A percentile compares a stretch with the other conserved stretches of the same genome.
Evolutionary conservation across 73 alveolate genomes (phyloP).

Genomic region (Blepharisma japonicum): DNA sequence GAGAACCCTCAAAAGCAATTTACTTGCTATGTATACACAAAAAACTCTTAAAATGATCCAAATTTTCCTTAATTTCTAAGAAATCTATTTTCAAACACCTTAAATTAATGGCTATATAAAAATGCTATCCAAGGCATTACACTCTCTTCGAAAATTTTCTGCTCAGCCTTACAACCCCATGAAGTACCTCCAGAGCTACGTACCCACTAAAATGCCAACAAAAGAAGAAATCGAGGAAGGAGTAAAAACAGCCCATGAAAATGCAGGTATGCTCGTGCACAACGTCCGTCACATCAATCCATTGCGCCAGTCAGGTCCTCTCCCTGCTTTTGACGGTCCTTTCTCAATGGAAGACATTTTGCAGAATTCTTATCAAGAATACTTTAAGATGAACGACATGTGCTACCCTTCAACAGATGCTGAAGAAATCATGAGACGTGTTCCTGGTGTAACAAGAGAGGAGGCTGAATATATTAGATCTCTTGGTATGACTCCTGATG

Average conservation of each 20-base stretch:
- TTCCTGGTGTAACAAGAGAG: slow-evolving; percentile 88
- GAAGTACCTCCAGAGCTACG: slow-evolving; percentile 55
- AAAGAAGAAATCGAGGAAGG: slow-evolving; percentile 72
- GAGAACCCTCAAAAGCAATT: no score
- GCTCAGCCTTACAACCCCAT: slow-evolving; percentile 89
- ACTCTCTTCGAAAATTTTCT: slow-evolving; percentile 4
- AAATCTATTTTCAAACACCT: no score
- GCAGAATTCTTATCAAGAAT: slow-evolving; percentile 60
- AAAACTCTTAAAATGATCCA: no score
- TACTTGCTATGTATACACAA: no score
- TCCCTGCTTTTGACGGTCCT: slow-evolving; percentile 89
- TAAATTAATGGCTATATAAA: not conserved
- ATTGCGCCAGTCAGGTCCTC: slow-evolving; percentile 85
- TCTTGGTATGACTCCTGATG: slow-evolving; percentile 82
- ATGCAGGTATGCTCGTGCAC: slow-evolving; percentile 65
- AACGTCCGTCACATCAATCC: slow-evolving; percentile 90
- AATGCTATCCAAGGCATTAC: not conserved
- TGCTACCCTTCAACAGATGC: slow-evolving; percentile 68
- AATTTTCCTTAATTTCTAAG: no score
- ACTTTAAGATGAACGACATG: slow-evolving; percentile 70
- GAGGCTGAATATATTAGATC: slow-evolving; percentile 74
- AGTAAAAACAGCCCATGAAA: slow-evolving; percentile 60
- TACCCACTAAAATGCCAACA: slow-evolving; percentile 70
- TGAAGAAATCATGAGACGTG: slow-evolving; percentile 91
- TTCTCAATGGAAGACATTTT: slow-evolving; percentile 79